A percentile compares a stretch with the other conserved stretches of the same genome.
These are phyloP conservation scores for Lyophyllum semitale DNA, from an alignment of 768 basidiomycete species.

Conservation along the genomic window DNA sequence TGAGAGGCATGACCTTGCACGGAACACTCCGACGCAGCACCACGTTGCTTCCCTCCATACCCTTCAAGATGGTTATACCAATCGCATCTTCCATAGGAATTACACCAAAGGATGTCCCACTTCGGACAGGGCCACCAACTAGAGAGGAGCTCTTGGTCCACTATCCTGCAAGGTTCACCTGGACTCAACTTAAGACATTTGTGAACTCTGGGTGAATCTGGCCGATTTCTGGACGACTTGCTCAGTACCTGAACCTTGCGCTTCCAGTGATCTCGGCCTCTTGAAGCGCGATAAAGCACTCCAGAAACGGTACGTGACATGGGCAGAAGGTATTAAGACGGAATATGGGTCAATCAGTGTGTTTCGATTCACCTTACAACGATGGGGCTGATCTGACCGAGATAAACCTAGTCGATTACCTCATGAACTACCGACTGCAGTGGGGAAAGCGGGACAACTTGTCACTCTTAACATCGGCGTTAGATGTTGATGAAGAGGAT, in stretches of 20 bases:
- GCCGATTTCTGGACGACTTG: not conserved
- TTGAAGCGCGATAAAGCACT: constrained; percentile 73
- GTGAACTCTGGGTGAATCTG: constrained; percentile 72
- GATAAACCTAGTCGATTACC: constrained; percentile 58
- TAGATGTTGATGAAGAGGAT: constrained; percentile 34
- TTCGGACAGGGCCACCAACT: constrained; percentile 67
- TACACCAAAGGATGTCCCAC: constrained; percentile 32
- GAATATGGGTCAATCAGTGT: constrained; percentile 70
- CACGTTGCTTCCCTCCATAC: not conserved
- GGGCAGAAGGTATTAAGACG: constrained; percentile 53
- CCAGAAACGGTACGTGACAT: constrained; percentile 66
- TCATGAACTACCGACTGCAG: constrained; percentile 66
- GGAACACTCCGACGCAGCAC: not conserved
- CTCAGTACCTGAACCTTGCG: not conserved
- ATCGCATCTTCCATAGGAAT: constrained; percentile 1
- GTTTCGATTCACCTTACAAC: constrained; percentile 15
- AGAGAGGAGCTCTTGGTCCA: constrained; percentile 62
- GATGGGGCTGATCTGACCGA: not conserved
- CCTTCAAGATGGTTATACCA: constrained; percentile 9
- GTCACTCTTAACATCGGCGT: constrained; percentile 56
- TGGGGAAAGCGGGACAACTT: constrained; percentile 75
- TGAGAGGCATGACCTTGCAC: not conserved
- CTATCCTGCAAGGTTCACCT: constrained; percentile 79
- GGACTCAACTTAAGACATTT: constrained; percentile 74
- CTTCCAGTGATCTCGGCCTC: constrained; percentile 73